These are phyloP conservation scores for Aspergillus phoenicis DNA, from an alignment of 2,329 filamentous ascomycete species.

Conservation along the genomic window DNA sequence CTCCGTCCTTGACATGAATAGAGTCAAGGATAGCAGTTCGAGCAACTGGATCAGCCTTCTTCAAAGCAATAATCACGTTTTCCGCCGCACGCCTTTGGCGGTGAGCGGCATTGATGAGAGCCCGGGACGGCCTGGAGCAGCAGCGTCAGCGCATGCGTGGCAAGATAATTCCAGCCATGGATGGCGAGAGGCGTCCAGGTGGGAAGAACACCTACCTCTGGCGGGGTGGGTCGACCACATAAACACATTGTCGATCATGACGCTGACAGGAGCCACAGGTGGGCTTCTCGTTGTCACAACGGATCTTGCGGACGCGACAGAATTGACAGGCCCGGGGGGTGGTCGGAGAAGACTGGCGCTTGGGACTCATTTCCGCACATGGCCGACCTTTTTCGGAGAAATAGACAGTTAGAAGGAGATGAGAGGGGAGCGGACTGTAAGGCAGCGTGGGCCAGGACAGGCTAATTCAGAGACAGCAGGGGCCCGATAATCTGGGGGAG, in stretches of 20 bases:
- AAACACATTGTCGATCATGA: constrained; percentile 5
- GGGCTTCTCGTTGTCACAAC: constrained; percentile 10
- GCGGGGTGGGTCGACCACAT: constrained; percentile 4
- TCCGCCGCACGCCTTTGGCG: not conserved
- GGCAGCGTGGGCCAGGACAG: not conserved
- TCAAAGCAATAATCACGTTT: not conserved
- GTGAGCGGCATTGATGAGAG: constrained; percentile 1
- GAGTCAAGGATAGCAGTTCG: not conserved
- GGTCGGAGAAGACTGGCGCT: not conserved
- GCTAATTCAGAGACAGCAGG: not conserved
- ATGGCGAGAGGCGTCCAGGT: not conserved
- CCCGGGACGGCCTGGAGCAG: not conserved
- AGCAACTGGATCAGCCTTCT: not conserved
- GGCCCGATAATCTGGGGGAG: not conserved
- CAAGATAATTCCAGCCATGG: not conserved
- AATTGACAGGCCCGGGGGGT: constrained; percentile 10
- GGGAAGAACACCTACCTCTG: not conserved
- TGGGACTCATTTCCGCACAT: constrained; percentile 2
- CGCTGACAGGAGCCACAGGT: constrained; percentile 5
- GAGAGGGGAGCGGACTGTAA: not conserved
- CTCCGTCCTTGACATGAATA: not conserved
- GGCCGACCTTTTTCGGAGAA: not conserved
- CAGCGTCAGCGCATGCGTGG: not conserved
- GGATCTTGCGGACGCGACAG: constrained; percentile 13
- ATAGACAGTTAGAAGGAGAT: not conserved